Evolutionary conservation across 345 rosid species (phyloP).

Genomic region (rapeseed (Brassica napus)): DNA sequence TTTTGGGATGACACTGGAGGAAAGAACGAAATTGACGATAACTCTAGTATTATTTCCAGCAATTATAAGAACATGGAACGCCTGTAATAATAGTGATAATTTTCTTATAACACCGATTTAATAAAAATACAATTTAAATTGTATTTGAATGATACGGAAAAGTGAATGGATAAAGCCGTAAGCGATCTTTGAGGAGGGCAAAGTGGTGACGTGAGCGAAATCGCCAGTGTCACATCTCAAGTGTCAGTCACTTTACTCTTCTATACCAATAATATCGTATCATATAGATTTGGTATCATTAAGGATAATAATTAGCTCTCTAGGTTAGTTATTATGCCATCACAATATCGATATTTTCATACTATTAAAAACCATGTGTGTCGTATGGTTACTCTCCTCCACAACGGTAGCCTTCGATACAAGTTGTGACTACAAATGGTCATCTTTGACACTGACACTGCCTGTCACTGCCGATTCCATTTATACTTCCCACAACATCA

Average conservation of each 20-base stretch:
- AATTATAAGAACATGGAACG: neutral
- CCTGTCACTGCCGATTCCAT: slow-evolving; percentile 25
- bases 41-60: neutral
- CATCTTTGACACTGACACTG: slow-evolving; percentile 47
- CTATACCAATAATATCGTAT: slow-evolving; percentile 22
- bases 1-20: neutral
- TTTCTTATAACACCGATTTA: neutral
- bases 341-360: neutral
- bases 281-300: slow-evolving; percentile 45
- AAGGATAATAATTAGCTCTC: slow-evolving; percentile 41
- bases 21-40: neutral
- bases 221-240: slow-evolving; percentile 41
- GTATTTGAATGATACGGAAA: neutral
- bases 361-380: slow-evolving; percentile 10
- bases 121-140: neutral
- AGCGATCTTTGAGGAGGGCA: slow-evolving; percentile 17
- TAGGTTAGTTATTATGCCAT: slow-evolving; percentile 30
- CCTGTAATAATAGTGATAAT: neutral
- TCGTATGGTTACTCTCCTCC: slow-evolving; percentile 15
- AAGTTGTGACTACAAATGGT: slow-evolving; percentile 41
- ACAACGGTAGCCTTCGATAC: slow-evolving; percentile 19
- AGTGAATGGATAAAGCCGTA: slow-evolving; percentile 9
- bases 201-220: slow-evolving; percentile 41
- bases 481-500: slow-evolving; percentile 1
- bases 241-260: slow-evolving; percentile 25